These are phyloP conservation scores for Barnettozyma populi DNA, from an alignment of 805 yeast species.

Conservation along the genomic window DNA sequence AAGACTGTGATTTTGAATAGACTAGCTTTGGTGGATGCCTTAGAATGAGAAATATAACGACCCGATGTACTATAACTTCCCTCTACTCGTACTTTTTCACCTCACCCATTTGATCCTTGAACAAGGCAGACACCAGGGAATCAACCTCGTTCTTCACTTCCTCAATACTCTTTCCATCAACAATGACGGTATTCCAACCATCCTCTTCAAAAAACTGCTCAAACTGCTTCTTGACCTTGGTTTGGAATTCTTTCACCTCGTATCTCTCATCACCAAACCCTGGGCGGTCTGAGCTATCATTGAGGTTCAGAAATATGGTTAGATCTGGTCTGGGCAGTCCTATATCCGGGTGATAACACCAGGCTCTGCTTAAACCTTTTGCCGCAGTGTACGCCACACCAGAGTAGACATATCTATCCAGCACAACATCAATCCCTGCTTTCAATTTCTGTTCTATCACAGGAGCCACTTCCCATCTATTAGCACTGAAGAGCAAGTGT, in stretches of 20 bases:
- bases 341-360: constrained; percentile 79
- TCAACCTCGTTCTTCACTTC: constrained; percentile 47
- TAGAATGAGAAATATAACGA: constrained; percentile 36
- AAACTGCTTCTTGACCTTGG: constrained; percentile 61
- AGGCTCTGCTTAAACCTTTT: constrained; percentile 61
- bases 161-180: constrained; percentile 50
- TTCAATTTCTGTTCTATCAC: constrained; percentile 40
- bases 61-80: neutral
- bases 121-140: constrained; percentile 24
- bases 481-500: constrained; percentile 86
- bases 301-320: constrained; percentile 67
- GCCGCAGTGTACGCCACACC: constrained; percentile 93
- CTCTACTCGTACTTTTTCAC: neutral
- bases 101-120: neutral
- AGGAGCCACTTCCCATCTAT: constrained; percentile 80
- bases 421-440: constrained; percentile 53
- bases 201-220: constrained; percentile 35
- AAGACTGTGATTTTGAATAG: constrained; percentile 62
- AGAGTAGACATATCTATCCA: constrained; percentile 88
- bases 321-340: constrained; percentile 88
- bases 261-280: constrained; percentile 96
- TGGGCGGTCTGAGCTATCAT: constrained; percentile 44
- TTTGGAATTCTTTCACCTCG: constrained; percentile 71
- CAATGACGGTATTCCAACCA: constrained; percentile 47
- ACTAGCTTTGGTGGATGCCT: constrained; percentile 55